Conservation (phyloP, 2,329 filamentous ascomycete species). For the Pseudodiploospora longispora region DNA sequence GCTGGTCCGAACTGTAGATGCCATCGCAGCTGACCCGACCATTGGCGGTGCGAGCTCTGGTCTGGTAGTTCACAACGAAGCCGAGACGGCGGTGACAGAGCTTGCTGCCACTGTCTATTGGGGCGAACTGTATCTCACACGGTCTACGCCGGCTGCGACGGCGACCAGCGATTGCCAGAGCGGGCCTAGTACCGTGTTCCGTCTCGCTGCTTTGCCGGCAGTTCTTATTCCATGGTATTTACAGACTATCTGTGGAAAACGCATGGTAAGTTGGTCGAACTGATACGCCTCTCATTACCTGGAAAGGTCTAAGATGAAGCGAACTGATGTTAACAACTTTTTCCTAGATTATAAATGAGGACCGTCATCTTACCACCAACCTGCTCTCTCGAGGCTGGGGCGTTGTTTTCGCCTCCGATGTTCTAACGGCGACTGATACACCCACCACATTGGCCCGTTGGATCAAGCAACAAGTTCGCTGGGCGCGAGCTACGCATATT, state of each 20-base stretch:
- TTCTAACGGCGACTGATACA: constrained; percentile 15
- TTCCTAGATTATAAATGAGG: constrained; percentile 16
- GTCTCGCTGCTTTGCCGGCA: constrained; percentile 14
- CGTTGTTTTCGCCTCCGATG: constrained; percentile 19
- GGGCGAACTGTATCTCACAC: constrained; percentile 18
- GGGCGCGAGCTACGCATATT: constrained; percentile 17
- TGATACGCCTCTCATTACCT: too few relatives aligned
- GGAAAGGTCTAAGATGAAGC: too few relatives aligned
- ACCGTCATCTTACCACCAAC: constrained; percentile 18
- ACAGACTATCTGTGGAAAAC: constrained; percentile 16
- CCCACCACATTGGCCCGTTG: constrained; percentile 16
- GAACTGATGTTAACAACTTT: neutral
- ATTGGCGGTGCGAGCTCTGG: constrained; percentile 18
- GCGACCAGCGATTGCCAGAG: constrained; percentile 18
- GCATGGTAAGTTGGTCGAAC: constrained; percentile 12
- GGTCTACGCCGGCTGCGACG: constrained; percentile 14
- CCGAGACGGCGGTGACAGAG: constrained; percentile 12
- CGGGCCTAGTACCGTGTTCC: constrained; percentile 17
- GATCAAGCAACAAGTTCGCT: constrained; percentile 18
- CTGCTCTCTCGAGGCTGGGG: constrained; percentile 19
- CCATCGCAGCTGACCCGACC: constrained; percentile 12
- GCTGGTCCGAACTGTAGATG: constrained; percentile 12
- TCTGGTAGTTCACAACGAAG: constrained; percentile 15
- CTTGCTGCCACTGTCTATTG: constrained; percentile 17
- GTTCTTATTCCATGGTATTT: constrained; percentile 17